Evolutionary conservation across 2,329 filamentous ascomycete species (phyloP).

Genomic region (Diplodia corticola): DNA sequence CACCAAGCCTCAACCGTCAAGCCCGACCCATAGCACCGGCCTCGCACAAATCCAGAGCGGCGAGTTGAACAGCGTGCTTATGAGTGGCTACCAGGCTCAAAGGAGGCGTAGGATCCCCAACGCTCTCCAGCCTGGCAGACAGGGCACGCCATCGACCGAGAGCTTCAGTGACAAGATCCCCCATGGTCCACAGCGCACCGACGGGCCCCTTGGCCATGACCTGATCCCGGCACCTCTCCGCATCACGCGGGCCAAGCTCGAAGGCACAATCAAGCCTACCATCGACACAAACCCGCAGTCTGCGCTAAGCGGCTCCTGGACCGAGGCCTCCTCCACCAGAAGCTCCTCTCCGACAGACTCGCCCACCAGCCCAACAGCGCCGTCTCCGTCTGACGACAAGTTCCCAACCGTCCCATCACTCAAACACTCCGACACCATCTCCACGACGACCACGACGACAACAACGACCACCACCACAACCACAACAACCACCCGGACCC

Average conservation of each 20-base stretch:
- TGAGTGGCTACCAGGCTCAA: neutral
- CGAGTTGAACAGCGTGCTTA: neutral
- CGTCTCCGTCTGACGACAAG: too few species aligned
- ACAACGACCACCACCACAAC: too few species aligned
- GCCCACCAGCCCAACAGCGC: too few species aligned
- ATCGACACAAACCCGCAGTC: neutral
- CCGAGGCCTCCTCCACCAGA: too few species aligned
- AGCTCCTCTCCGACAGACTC: too few species aligned
- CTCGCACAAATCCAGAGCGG: neutral
- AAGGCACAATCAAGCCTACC: neutral
- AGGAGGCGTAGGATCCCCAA: neutral
- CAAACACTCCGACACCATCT: too few species aligned
- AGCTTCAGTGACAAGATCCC: neutral
- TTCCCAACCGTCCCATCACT: too few species aligned
- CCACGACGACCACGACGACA: too few species aligned
- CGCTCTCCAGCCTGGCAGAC: neutral
- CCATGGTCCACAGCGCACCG: too few species aligned
- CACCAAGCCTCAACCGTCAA: too few species aligned
- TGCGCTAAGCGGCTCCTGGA: too few species aligned
- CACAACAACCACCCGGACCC: too few species aligned
- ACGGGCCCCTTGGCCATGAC: neutral
- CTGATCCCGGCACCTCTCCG: neutral
- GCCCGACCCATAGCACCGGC: neutral
- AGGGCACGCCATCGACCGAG: neutral
- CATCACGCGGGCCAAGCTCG: neutral